These are phyloP conservation scores for Gracilaria domingensis DNA, from an alignment of 23 red algal species.

Conservation along the genomic window DNA sequence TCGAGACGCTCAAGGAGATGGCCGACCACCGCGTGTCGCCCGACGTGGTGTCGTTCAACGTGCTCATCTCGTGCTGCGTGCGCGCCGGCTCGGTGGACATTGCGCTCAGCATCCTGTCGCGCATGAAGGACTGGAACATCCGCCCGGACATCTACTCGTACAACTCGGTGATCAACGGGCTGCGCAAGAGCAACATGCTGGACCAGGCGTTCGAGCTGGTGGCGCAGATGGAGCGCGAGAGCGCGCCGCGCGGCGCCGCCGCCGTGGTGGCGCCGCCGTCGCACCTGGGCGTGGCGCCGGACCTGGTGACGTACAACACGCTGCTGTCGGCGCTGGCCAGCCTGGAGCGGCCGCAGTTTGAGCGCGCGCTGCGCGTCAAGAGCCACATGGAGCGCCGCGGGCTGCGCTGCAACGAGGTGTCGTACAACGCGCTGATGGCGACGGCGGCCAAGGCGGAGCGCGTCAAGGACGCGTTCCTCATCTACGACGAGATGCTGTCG, in stretches of 20 bases:
- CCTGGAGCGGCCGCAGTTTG: slow-evolving; percentile 39
- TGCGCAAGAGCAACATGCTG: slow-evolving; percentile 62
- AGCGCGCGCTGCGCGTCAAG: slow-evolving; percentile 66
- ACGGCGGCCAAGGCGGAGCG: slow-evolving; percentile 50
- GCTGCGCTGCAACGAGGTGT: slow-evolving; percentile 58
- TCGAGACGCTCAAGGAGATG: slow-evolving; percentile 58
- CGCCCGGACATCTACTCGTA: slow-evolving; percentile 77
- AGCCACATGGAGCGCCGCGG: slow-evolving; percentile 52
- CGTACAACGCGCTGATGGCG: slow-evolving; percentile 80
- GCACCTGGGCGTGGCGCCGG: slow-evolving; percentile 31
- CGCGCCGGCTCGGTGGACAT: slow-evolving; percentile 66
- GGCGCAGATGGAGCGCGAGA: slow-evolving; percentile 66
- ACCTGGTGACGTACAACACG: slow-evolving; percentile 80
- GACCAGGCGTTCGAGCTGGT: slow-evolving; percentile 74
- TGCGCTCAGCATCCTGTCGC: slow-evolving; percentile 75
- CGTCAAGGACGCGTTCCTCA: slow-evolving; percentile 72
- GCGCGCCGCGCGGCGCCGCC: background rate
- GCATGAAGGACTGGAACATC: slow-evolving; percentile 79
- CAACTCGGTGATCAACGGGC: slow-evolving; percentile 87
- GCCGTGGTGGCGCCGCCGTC: background rate
- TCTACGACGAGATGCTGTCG: slow-evolving; percentile 79
- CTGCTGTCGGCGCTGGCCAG: slow-evolving; percentile 56
- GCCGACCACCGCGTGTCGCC: slow-evolving; percentile 70
- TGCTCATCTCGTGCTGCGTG: slow-evolving; percentile 83
- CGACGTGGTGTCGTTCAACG: slow-evolving; percentile 90